Conservation (phyloP, 164 flowering plant species). For the Vitis riparia region DNA sequence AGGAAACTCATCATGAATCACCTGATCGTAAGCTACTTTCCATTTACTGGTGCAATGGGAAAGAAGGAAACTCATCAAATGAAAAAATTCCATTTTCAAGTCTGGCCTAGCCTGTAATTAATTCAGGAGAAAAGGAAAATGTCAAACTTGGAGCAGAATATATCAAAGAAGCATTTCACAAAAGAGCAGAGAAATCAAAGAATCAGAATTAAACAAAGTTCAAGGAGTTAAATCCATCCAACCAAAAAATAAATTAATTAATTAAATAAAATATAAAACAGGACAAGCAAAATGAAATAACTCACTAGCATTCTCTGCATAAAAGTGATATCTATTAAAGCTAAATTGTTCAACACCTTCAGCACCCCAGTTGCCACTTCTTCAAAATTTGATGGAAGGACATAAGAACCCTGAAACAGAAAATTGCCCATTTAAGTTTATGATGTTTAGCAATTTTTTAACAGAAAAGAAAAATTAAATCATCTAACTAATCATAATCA, state of each 20-base stretch:
- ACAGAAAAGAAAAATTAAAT: not conserved
- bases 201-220: not conserved
- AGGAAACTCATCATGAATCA: slow-evolving; percentile 12
- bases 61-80: slow-evolving; percentile 87
- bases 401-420: slow-evolving; percentile 57
- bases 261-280: not conserved
- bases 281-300: slow-evolving; percentile 1
- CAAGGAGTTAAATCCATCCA: not conserved
- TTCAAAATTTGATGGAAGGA: slow-evolving; percentile 92
- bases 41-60: slow-evolving; percentile 88
- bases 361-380: slow-evolving; percentile 92
- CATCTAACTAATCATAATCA: not conserved
- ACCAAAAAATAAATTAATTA: not conserved
- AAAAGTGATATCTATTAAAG: slow-evolving; percentile 63
- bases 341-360: slow-evolving; percentile 88
- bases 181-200: too few species aligned
- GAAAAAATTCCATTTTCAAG: slow-evolving; percentile 93
- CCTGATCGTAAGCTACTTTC: slow-evolving; percentile 83
- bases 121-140: slow-evolving; percentile 5
- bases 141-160: not conserved
- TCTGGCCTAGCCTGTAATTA: slow-evolving; percentile 82
- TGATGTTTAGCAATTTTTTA: too few species aligned
- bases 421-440: not conserved
- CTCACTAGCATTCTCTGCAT: slow-evolving; percentile 94
- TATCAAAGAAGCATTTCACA: not conserved